phyloP scores from a whole-genome alignment of 148 eudicot species.

The Diospyros kaki region DNA sequence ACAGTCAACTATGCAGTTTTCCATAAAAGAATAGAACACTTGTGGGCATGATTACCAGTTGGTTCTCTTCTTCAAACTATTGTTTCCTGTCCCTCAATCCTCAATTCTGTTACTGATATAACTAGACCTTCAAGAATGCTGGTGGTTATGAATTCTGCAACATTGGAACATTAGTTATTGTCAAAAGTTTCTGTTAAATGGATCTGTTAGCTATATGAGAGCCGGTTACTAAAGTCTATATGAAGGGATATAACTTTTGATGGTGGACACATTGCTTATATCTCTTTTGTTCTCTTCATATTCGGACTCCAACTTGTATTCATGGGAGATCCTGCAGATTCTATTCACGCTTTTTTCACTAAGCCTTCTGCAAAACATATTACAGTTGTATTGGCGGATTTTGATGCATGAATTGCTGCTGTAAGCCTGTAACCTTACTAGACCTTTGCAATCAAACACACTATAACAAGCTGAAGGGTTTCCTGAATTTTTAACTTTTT shows the following conservation, averaged over 20 bases:
- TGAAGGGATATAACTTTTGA: too few relatives aligned
- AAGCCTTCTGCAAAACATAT: background rate
- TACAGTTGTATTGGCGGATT: background rate
- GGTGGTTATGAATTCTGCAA: background rate
- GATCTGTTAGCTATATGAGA: too few relatives aligned
- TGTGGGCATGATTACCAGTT: background rate
- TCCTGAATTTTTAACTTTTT: background rate
- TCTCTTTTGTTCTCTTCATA: background rate
- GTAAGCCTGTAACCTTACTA: background rate
- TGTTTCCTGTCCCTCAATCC: background rate
- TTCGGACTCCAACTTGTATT: background rate
- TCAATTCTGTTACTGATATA: too few relatives aligned
- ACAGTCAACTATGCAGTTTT: background rate
- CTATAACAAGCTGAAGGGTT: background rate
- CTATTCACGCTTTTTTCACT: background rate
- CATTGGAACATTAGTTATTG: background rate
- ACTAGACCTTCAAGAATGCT: background rate
- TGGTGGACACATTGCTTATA: background rate
- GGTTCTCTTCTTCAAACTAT: background rate
- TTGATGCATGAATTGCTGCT: background rate
- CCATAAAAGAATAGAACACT: background rate
- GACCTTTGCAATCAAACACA: background rate
- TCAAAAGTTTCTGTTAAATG: too few relatives aligned
- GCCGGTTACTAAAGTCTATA: too few relatives aligned
- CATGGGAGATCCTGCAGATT: background rate